Evolutionary conservation across 139 green algal genomes (phyloP).

Genomic region (Eudorina sp.): DNA sequence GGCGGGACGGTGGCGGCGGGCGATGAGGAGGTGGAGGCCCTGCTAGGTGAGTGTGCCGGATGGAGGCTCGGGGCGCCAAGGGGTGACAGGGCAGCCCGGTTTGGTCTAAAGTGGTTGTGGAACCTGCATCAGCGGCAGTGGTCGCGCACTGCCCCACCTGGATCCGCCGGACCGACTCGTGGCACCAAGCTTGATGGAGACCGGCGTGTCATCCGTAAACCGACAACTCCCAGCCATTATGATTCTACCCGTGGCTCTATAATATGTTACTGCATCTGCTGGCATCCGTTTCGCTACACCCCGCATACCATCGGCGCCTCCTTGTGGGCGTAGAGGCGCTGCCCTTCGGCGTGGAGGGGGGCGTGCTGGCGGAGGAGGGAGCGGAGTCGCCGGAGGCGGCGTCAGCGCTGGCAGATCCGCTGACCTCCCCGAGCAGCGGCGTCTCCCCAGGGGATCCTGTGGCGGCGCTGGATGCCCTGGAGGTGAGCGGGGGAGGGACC

Average conservation of each 20-base stretch:
- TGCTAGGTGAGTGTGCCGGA: conserved; percentile 15
- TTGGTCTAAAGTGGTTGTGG: too few species aligned
- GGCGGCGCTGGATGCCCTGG: conserved; percentile 11
- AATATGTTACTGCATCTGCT: too few species aligned
- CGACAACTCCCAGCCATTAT: too few species aligned
- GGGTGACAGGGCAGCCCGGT: too few species aligned
- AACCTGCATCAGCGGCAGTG: too few species aligned
- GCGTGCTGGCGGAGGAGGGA: background rate
- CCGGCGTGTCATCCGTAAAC: too few species aligned
- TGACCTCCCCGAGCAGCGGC: background rate
- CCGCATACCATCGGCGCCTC: background rate
- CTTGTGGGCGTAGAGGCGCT: background rate
- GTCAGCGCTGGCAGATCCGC: background rate
- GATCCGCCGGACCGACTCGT: too few species aligned
- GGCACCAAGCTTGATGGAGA: too few species aligned
- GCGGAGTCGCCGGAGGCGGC: background rate
- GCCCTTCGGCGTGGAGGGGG: background rate
- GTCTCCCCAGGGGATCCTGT: background rate
- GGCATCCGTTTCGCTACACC: too few species aligned
- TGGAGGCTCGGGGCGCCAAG: too few species aligned
- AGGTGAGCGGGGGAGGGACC: background rate
- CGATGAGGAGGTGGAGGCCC: background rate
- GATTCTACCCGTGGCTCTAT: too few species aligned
- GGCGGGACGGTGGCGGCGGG: background rate
- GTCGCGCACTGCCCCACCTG: too few species aligned